Evolutionary conservation across 306 rosid genomes (phyloP), one percentile per base, ranked within the genome.

Genomic region (Medicago arabica): DNA sequence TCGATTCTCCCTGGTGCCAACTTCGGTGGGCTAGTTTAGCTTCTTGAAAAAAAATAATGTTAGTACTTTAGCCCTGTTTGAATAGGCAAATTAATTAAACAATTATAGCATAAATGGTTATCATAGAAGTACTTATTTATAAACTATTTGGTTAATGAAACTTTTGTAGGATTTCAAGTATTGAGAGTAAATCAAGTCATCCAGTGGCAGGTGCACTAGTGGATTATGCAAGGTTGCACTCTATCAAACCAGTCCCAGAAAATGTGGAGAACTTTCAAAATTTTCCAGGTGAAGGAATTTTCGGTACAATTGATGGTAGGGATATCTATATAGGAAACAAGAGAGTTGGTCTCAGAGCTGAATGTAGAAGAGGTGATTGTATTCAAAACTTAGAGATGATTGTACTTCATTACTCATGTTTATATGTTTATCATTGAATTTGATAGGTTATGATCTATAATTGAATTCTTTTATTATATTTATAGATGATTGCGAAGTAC

Each of bases 151-250:
- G 57, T 10, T 71, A 14, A 47, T 75, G 81, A 15, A 64, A 61
- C 21, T 17, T 40, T 44, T 78, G 67, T 39, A 94, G 98, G 97
- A 90, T 91, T 49, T 81, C 98, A 71, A 88, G 98, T 80, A 82
- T 94, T 72, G 98, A 94, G 86, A 91, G 96, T 78, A 94, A 94
- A 83, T 90, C 98, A 64, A 89, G 98, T 67, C 98, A 94, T 88
- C 98, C 97, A 66, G 85, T 91, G 97, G 94, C 96, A 49, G 87
- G 91, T 60, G 91, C 98, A 16, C 82, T 91, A 14, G 80, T 94
- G 72, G 89, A 85, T 69, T 87, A 88, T 31, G 97, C 87, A 79
- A 85, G 83, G 86, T 82, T 83, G 10, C 79, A 78, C 53, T 85
- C 84, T 2, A 64, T 88, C 73, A 84, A 83, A 61, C 90, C 97